Evolutionary conservation across 108 stramenopile genomes (phyloP).

Genomic region (Skeletonema grethae): DNA sequence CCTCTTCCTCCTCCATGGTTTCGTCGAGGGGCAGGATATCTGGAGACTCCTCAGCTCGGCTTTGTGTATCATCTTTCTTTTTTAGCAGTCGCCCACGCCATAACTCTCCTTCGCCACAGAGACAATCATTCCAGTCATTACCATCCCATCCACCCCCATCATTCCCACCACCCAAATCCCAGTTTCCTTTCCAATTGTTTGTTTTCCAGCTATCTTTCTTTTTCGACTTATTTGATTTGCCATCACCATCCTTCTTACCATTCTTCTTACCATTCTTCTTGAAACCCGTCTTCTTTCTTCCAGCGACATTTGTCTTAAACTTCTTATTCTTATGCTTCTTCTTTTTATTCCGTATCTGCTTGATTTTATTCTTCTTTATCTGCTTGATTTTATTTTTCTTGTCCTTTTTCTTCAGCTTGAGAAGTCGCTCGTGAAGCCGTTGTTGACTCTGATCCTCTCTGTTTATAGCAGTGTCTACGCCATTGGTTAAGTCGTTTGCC

Average conservation of each 20-base stretch:
- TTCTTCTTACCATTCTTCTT: background rate
- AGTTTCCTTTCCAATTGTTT: background rate
- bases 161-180: background rate
- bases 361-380: background rate
- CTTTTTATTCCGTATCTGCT: too few species aligned
- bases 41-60: background rate
- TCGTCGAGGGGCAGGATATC: background rate
- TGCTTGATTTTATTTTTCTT: background rate
- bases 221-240: background rate
- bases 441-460: background rate
- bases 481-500: background rate
- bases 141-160: conserved; percentile 2
- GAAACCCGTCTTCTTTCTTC: too few species aligned
- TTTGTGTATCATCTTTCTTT: background rate
- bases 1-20: background rate
- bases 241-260: background rate
- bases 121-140: conserved; percentile 4
- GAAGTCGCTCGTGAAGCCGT: background rate
- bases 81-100: background rate
- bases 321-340: too few species aligned
- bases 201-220: background rate
- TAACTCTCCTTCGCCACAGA: background rate
- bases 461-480: too few species aligned
- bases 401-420: background rate
- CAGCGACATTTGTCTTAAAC: too few species aligned